Percentiles rank a stretch among this genome's conserved stretches.
Conservation (phyloP, 805 yeast genomes). For the Suhomyces sp. region DNA sequence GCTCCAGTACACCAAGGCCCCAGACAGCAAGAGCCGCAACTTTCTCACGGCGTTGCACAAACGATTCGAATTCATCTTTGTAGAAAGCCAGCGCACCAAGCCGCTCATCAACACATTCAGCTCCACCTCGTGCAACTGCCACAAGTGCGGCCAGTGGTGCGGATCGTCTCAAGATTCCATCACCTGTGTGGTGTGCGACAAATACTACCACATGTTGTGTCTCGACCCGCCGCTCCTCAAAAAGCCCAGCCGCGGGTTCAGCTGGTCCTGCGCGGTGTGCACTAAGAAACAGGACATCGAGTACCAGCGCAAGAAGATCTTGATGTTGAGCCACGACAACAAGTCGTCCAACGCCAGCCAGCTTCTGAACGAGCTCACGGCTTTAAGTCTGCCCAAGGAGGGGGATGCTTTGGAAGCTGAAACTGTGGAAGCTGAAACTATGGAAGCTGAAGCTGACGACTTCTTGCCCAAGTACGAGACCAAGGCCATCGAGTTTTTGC, state of each 20-base stretch:
- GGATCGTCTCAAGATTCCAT: slow-evolving; percentile 62
- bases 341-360: slow-evolving; percentile 39
- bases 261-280: slow-evolving; percentile 87
- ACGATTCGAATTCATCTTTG: slow-evolving; percentile 70
- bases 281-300: slow-evolving; percentile 53
- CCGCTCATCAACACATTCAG: slow-evolving; percentile 62
- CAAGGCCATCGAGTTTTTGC: slow-evolving; percentile 52
- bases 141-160: slow-evolving; percentile 84
- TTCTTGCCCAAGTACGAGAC: slow-evolving; percentile 53
- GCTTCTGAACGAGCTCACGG: slow-evolving; percentile 20
- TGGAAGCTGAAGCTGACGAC: slow-evolving; percentile 5
- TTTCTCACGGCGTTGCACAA: slow-evolving; percentile 61
- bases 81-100: slow-evolving; percentile 64
- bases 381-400: slow-evolving; percentile 10
- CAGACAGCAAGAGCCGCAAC: slow-evolving; percentile 53
- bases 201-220: slow-evolving; percentile 75
- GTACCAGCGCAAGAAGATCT: slow-evolving; percentile 34
- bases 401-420: slow-evolving; percentile 2
- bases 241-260: slow-evolving; percentile 83
- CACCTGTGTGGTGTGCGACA: slow-evolving; percentile 73
- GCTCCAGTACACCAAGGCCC: slow-evolving; percentile 24
- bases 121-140: slow-evolving; percentile 55
- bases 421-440: slow-evolving; percentile 5
- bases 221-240: slow-evolving; percentile 77
- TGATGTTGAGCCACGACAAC: slow-evolving; percentile 44